Percentiles rank a stretch among this genome's conserved stretches.
These are phyloP conservation scores for Farysia itapuensis DNA, from an alignment of 1,284 basidiomycete species.

Conservation along the genomic window DNA sequence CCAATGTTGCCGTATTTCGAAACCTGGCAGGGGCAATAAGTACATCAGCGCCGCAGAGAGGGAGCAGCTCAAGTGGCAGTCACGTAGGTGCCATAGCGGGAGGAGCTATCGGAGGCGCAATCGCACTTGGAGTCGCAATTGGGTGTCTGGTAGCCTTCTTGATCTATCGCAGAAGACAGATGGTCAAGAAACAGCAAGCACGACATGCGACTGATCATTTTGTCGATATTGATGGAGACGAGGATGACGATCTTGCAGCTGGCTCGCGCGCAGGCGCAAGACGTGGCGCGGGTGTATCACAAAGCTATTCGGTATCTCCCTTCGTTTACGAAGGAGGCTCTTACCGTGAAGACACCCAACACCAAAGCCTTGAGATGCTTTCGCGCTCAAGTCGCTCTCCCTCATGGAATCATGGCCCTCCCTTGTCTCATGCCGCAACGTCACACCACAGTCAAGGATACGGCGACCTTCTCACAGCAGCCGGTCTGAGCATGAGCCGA, in stretches of 20 bases:
- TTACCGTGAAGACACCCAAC: neutral
- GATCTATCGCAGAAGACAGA: conserved; percentile 36
- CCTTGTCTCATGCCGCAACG: neutral
- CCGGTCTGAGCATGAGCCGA: neutral
- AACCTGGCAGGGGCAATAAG: conserved; percentile 38
- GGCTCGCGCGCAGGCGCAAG: conserved; percentile 2
- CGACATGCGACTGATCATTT: conserved; percentile 42
- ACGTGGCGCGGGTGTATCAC: conserved; percentile 4
- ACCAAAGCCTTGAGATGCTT: conserved; percentile 26
- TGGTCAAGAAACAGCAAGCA: conserved; percentile 24
- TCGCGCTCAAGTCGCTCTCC: conserved; percentile 1
- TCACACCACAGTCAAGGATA: conserved; percentile 2
- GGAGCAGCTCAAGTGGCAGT: conserved; percentile 1
- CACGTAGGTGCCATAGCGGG: conserved; percentile 39
- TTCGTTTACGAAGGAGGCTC: conserved; percentile 29
- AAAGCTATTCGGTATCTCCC: conserved; percentile 29
- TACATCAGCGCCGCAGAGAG: neutral
- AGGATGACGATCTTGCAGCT: conserved; percentile 15
- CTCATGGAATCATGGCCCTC: neutral
- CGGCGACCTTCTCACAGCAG: conserved; percentile 19
- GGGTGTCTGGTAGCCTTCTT: conserved; percentile 31
- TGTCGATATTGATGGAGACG: conserved; percentile 46
- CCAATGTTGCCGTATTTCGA: conserved; percentile 20
- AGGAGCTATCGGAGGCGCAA: conserved; percentile 44
- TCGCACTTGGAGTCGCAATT: conserved; percentile 34